Base-by-base conservation (phyloP, 1,284 basidiomycete species). In the Violaceomyces palustris region DNA sequence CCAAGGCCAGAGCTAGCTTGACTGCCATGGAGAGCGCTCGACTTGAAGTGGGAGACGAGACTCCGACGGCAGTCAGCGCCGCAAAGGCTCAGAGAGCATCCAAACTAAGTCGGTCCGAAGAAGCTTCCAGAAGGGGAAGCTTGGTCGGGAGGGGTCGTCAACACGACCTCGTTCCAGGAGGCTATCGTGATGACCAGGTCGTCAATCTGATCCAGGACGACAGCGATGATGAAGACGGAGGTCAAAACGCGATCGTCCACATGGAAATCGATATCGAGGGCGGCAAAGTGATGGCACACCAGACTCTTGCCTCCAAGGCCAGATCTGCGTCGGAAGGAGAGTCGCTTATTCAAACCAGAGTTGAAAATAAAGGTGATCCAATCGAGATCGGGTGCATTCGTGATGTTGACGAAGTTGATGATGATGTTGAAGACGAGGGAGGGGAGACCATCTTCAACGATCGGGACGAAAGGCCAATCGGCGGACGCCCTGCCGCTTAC, bases 21-120 rank as follows among this genome's bases (percentile, higher is more conserved):
- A 59, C 56, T 25, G 56, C 56, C 25, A 47, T 59, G 27, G 43
- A 59, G 27, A 38, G 47, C 21, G 56, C 46, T 1, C 46, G 56
- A 14, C 50, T 50, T 24, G 44, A 45, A 27, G 56, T 50, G 2
- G 56, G 56, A 9, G 50, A 54, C 33, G 56, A 50, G 27, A 59
- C 56, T 9, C 56, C 56, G 2, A 45, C 47, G 8, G 56, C 44
- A 22, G 56, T 59, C 1, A 50, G 50, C 11, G 43, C 53, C 21
- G 56, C 56, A 4, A 40, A 17, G 6, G 12, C 29, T 6, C 29
- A 30, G 29, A 5, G 29, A n/a, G n/a, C n/a, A n/a, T n/a, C n/a
- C n/a, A n/a, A n/a, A n/a, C n/a, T n/a, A n/a, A n/a, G n/a, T n/a
- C n/a, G n/a, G n/a, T n/a, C n/a, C n/a, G n/a, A n/a, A n/a, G 6